These are phyloP conservation scores for Xylaria bambusicola DNA, from an alignment of 495 filamentous ascomycete species.

Conservation along the genomic window DNA sequence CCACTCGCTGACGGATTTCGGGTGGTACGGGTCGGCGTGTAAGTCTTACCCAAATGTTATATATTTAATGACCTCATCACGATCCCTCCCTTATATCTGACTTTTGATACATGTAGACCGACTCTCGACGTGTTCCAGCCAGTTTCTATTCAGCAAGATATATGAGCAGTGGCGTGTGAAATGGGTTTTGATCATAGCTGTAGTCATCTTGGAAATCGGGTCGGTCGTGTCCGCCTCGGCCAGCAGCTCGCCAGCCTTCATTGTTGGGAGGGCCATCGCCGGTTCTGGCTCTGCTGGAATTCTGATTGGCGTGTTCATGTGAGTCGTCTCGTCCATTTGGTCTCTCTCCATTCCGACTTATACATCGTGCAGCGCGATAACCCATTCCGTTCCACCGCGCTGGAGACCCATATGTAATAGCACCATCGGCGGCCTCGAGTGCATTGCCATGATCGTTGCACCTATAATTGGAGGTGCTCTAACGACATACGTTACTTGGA, in stretches of 20 bases:
- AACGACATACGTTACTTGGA: constrained; percentile 55
- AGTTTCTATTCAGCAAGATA: constrained; percentile 19
- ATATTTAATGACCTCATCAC: no score
- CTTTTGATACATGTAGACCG: no score
- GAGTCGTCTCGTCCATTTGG: background rate
- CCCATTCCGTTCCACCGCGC: constrained; percentile 3
- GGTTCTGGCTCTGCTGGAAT: constrained; percentile 43
- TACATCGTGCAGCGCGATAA: background rate
- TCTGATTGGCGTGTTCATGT: constrained; percentile 9
- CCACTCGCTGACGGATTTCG: constrained; percentile 42
- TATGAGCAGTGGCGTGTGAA: constrained; percentile 23
- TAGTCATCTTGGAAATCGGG: constrained; percentile 40
- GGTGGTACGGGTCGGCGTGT: constrained; percentile 48
- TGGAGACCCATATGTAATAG: constrained; percentile 13
- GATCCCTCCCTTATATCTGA: no score
- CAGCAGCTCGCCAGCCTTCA: constrained; percentile 43
- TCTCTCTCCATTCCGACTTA: background rate
- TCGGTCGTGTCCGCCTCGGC: constrained; percentile 51
- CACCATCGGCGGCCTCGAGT: constrained; percentile 5
- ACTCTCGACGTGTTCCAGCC: constrained; percentile 10
- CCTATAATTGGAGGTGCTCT: constrained; percentile 37
- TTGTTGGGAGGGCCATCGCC: constrained; percentile 52
- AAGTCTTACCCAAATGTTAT: no score
- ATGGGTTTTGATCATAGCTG: constrained; percentile 7
- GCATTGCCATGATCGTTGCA: constrained; percentile 14